Conservation (phyloP, 345 rosid species). For the Eucalyptus polyanthemos region DNA sequence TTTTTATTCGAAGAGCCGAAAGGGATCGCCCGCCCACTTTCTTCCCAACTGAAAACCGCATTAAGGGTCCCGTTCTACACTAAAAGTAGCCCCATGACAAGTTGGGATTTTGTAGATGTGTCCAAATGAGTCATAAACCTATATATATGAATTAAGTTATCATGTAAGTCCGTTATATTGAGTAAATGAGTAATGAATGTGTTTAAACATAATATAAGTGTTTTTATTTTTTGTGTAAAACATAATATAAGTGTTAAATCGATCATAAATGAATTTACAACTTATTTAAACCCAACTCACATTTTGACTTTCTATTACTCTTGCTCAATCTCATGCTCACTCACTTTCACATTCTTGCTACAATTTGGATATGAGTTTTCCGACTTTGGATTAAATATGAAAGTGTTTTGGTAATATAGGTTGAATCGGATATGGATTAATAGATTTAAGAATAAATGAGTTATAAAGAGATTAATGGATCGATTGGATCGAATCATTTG, state of each 20-base stretch:
- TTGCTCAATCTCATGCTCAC: background rate
- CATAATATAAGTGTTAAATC: no score
- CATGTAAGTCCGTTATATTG: no score
- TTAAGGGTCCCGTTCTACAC: background rate
- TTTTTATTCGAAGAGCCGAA: background rate
- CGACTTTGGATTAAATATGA: background rate
- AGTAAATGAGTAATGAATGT: background rate
- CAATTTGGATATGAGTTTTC: background rate
- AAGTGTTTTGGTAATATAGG: background rate
- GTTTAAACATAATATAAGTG: no score
- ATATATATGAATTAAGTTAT: no score
- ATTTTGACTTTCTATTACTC: rapidly evolving
- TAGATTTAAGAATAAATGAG: background rate
- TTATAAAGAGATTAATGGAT: background rate
- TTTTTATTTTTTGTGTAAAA: no score
- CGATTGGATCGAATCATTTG: rapidly evolving
- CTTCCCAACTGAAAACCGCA: background rate
- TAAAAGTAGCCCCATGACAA: background rate
- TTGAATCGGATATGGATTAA: background rate
- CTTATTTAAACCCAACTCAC: background rate
- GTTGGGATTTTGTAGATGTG: background rate
- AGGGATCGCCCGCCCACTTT: background rate
- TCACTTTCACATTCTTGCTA: background rate
- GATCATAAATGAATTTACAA: no score
- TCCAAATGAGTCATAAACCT: background rate